A percentile compares a stretch with the other conserved stretches of the same genome.
These are phyloP conservation scores for Gnomoniopsis sp. DNA, from an alignment of 2,329 filamentous ascomycete genomes.

Conservation along the genomic window DNA sequence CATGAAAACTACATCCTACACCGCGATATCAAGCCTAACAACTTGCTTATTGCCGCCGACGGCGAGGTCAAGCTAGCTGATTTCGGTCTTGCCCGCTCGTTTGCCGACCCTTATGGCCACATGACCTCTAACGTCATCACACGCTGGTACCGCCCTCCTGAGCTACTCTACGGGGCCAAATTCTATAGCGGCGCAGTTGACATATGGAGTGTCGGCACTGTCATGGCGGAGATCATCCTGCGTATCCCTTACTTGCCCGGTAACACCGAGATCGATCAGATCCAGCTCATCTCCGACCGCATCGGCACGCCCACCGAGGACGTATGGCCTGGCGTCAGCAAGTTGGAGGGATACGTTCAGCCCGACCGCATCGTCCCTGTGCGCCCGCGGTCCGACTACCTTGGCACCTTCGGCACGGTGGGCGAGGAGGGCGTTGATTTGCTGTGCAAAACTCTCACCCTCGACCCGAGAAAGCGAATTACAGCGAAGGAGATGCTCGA, in stretches of 20 bases:
- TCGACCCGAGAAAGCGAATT: constrained; percentile 84
- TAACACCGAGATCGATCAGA: constrained; percentile 81
- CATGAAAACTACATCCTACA: constrained; percentile 93
- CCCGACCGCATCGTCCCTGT: constrained; percentile 53
- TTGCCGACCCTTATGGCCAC: constrained; percentile 79
- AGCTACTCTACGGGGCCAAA: constrained; percentile 84
- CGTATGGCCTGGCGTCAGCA: constrained; percentile 89
- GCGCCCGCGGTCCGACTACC: constrained; percentile 68
- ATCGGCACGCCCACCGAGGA: constrained; percentile 91
- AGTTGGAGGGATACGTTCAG: constrained; percentile 76
- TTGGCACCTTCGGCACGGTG: constrained; percentile 72
- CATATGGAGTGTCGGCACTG: constrained; percentile 88
- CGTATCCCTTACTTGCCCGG: constrained; percentile 81
- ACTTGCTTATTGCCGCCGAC: constrained; percentile 88
- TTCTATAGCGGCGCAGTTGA: constrained; percentile 92
- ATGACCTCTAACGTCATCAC: constrained; percentile 98
- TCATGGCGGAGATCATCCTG: constrained; percentile 87
- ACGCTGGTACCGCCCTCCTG: constrained; percentile 92
- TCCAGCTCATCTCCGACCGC: constrained; percentile 77
- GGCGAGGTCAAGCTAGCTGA: constrained; percentile 94
- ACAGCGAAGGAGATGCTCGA: constrained; percentile 73
- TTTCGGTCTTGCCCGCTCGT: constrained; percentile 89
- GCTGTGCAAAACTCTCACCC: constrained; percentile 75
- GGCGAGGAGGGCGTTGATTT: constrained; percentile 83
- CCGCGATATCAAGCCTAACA: constrained; percentile 98